These are phyloP conservation scores for Aspergillus asperescens DNA, from an alignment of 495 filamentous ascomycete genomes.

Conservation along the genomic window DNA sequence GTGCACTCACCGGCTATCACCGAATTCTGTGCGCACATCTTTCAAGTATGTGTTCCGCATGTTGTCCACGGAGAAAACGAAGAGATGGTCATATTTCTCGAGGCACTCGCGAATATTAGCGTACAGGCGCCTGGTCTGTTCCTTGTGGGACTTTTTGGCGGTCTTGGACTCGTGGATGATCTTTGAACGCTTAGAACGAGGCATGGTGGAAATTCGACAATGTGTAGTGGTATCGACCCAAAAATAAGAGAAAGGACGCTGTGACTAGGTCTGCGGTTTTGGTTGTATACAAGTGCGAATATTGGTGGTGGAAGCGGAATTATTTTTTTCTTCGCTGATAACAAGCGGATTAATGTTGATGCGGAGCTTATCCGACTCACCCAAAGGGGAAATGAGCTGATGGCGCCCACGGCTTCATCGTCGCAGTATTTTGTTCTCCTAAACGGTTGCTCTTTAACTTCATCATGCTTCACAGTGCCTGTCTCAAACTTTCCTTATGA, in stretches of 20 bases:
- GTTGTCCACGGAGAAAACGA: constrained; percentile 91
- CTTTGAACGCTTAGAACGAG: constrained; percentile 88
- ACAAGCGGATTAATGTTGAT: constrained; percentile 36
- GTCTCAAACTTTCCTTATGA: too few species aligned
- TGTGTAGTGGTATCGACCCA: neutral
- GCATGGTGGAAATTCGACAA: constrained; percentile 59
- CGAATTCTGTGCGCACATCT: constrained; percentile 76
- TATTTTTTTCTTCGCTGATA: constrained; percentile 40
- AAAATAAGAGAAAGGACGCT: neutral
- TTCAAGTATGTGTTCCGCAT: constrained; percentile 99
- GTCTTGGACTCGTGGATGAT: constrained; percentile 85
- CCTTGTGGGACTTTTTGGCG: constrained; percentile 82
- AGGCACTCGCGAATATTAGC: constrained; percentile 80
- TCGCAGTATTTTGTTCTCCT: neutral
- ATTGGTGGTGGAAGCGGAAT: constrained; percentile 14
- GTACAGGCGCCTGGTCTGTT: constrained; percentile 83
- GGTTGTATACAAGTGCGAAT: constrained; percentile 15
- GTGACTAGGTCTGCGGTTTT: neutral
- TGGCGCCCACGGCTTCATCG: neutral
- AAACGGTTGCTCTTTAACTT: neutral
- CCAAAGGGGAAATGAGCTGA: constrained; percentile 36
- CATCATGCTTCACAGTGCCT: neutral
- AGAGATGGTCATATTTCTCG: constrained; percentile 80
- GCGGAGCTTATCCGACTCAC: constrained; percentile 37
- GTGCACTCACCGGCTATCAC: constrained; percentile 68